These are phyloP conservation scores for Ascochyta lentis DNA, from an alignment of 2,329 filamentous ascomycete genomes.

Conservation along the genomic window DNA sequence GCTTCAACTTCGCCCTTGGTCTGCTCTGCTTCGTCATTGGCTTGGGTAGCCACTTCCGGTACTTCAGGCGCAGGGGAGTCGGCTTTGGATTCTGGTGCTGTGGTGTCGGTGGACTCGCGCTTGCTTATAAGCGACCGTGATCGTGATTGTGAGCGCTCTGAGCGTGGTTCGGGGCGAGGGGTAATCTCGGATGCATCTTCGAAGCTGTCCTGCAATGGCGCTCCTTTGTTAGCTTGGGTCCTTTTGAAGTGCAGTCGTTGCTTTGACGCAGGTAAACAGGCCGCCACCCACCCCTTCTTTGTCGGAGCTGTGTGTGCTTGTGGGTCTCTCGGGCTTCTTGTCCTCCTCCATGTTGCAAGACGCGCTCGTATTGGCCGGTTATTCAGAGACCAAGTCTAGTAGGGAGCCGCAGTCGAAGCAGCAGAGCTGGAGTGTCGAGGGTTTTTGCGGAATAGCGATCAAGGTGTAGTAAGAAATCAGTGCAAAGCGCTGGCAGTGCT, in stretches of 20 bases:
- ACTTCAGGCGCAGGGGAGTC: constrained; percentile 9
- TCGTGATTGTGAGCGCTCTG: constrained; percentile 45
- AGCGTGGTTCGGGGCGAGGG: constrained; percentile 48
- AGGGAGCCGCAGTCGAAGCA: constrained; percentile 6
- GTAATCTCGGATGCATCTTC: constrained; percentile 77
- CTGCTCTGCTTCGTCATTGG: constrained; percentile 20
- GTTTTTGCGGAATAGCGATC: constrained; percentile 8
- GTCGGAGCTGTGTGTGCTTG: constrained; percentile 44
- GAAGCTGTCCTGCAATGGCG: constrained; percentile 69
- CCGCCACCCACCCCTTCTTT: constrained; percentile 34
- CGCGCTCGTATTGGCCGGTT: background rate
- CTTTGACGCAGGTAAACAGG: background rate
- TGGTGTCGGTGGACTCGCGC: constrained; percentile 33
- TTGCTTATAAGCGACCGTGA: constrained; percentile 62
- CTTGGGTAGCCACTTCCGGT: constrained; percentile 17
- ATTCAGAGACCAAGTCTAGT: constrained; percentile 6
- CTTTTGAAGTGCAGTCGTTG: background rate
- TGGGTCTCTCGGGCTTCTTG: constrained; percentile 31
- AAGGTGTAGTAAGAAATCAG: constrained; percentile 5
- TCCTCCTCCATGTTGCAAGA: constrained; percentile 16
- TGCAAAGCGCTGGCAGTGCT: constrained; percentile 10
- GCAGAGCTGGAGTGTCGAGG: background rate
- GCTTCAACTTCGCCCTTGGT: constrained; percentile 15
- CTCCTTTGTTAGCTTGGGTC: constrained; percentile 18
- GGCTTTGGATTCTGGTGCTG: constrained; percentile 3